These are phyloP conservation scores for Aphanomyces cochlioides DNA, from an alignment of 352 stramenopile species.

Conservation along the genomic window DNA sequence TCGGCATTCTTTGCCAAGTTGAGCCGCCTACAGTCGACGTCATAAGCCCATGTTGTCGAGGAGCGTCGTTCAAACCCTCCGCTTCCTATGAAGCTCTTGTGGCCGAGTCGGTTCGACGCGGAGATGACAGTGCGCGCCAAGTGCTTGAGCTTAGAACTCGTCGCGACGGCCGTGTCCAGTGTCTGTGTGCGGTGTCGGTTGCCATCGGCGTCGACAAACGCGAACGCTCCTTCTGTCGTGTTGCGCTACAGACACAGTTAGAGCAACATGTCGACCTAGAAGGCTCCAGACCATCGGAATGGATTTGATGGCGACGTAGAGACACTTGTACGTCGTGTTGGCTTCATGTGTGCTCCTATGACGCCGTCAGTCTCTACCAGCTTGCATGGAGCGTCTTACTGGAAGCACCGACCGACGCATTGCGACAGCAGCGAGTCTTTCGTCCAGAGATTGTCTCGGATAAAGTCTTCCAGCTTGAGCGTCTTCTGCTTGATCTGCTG, in stretches of 20 bases:
- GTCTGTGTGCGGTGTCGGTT: constrained; percentile 45
- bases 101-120: constrained; percentile 15
- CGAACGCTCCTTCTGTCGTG: constrained; percentile 51
- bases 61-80: too few species aligned
- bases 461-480: constrained; percentile 71
- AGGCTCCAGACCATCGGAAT: background rate
- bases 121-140: constrained; percentile 21
- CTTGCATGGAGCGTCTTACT: constrained; percentile 37
- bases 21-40: background rate
- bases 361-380: background rate
- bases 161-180: constrained; percentile 54
- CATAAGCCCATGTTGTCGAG: too few species aligned
- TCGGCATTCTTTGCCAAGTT: constrained; percentile 1
- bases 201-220: constrained; percentile 51
- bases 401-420: constrained; percentile 64
- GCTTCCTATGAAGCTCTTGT: background rate
- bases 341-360: constrained; percentile 18
- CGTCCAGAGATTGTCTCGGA: constrained; percentile 60
- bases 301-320: constrained; percentile 27
- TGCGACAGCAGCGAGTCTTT: constrained; percentile 69
- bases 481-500: constrained; percentile 50
- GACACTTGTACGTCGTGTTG: constrained; percentile 25
- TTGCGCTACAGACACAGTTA: constrained; percentile 39
- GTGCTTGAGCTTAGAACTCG: constrained; percentile 18
- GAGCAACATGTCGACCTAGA: background rate